These are phyloP conservation scores for Metrosideros polymorpha DNA, from an alignment of 441 rosid species.

Conservation along the genomic window DNA sequence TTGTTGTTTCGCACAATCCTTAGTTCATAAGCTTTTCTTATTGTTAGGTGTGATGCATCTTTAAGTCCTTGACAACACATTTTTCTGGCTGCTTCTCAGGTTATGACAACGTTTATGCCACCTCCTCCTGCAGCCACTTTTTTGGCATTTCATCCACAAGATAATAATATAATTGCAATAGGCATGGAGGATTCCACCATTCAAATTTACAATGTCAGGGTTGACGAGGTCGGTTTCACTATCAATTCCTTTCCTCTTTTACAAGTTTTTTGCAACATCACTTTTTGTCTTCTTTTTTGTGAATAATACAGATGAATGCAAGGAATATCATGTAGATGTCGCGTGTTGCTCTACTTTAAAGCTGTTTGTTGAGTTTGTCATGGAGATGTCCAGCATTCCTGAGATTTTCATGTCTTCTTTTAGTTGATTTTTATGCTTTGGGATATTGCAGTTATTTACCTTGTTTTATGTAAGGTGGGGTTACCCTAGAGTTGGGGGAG, in stretches of 20 bases:
- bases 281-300: background rate
- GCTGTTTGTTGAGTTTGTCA: background rate
- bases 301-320: background rate
- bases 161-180: constrained; percentile 78
- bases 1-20: background rate
- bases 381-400: background rate
- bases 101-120: constrained; percentile 78
- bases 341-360: background rate
- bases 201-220: constrained; percentile 76
- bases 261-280: background rate
- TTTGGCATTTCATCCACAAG: constrained; percentile 85
- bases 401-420: background rate
- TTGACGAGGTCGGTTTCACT: constrained; percentile 55
- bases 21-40: background rate
- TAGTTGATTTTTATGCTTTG: background rate
- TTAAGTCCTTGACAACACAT: background rate
- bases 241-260: background rate
- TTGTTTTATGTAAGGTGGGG: background rate
- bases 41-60: background rate
- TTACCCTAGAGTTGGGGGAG: background rate
- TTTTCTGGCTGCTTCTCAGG: constrained; percentile 20
- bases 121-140: constrained; percentile 82
- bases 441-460: background rate
- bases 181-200: constrained; percentile 86
- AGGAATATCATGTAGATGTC: background rate